phyloP scores from a whole-genome alignment of 345 rosid species.

The Citrus glauca region DNA sequence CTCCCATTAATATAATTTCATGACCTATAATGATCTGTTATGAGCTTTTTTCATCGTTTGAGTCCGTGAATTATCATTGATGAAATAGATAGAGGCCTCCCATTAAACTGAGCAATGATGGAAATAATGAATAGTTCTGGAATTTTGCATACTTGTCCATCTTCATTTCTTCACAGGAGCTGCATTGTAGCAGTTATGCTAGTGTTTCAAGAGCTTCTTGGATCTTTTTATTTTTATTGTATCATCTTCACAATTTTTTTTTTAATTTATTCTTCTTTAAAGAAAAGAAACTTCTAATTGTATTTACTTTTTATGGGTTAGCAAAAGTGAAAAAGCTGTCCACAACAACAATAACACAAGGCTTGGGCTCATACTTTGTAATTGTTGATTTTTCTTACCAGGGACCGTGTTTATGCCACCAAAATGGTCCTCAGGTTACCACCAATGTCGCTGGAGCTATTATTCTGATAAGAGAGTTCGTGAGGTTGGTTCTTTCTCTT shows the following conservation, averaged over 20 bases:
- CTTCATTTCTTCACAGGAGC: not conserved
- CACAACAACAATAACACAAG: not conserved
- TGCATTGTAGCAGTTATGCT: not conserved
- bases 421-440: slow-evolving; percentile 94
- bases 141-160: not conserved
- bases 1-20: not conserved
- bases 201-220: not conserved
- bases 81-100: too few relatives aligned
- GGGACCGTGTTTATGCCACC: slow-evolving; percentile 95
- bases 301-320: not conserved
- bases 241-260: not conserved
- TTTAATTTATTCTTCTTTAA: not conserved
- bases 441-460: slow-evolving; percentile 95
- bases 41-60: not conserved
- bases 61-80: not conserved
- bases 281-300: not conserved
- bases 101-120: not conserved
- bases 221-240: not conserved
- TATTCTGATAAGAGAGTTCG: slow-evolving; percentile 68
- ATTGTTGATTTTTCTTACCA: slow-evolving; percentile 18
- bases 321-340: not conserved
- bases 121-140: not conserved
- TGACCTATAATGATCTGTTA: not conserved
- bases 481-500: slow-evolving; percentile 65
- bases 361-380: not conserved